Base-by-base conservation (phyloP, 192 early-diverging fungal species). In the Diversispora epigaea region DNA sequence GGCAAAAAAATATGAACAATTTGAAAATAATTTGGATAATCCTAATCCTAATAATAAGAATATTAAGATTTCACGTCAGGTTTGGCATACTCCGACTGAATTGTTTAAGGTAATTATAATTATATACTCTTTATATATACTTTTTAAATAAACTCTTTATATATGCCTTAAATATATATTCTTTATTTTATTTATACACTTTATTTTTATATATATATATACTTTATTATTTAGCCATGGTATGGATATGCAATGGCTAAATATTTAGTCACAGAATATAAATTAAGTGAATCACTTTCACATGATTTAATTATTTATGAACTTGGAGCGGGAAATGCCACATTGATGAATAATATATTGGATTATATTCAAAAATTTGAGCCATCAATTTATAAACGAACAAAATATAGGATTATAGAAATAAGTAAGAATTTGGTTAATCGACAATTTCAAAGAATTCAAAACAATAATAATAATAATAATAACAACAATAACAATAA, bases 51-150 rank as follows among this genome's bases (percentile, higher is more conserved):
- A 32, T 32, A 32, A 32, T 32, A 32, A 32, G 0, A 87, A 63
- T 22, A 63, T 41, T 40, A 63, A 63, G 71, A 84, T 91, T 39
- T 87, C 94, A 6, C 83, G 91, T 69, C 96, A 98, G 82, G 87
- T 99, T 32, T 99, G 97, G 97, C 97, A 99, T 82, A 99, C 97
- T 14, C 94, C 97, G 17, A 95, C 95, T 0, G 97, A 99, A 78
- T 80, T 99, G 25, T 96, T 99, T 77, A 94, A 94, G 84, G 86
- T 88, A 80, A 73, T 11, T 46, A 19, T 88, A 80, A 73, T 11
- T 46, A 19, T 11, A 43, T 55, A 41, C 5, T 32, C 25, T 32
- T 32, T 32, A 32, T 32, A 1, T 32, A 32, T 32, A 32, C n/a
- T n/a, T n/a, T n/a, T n/a, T n/a, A n/a, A n/a, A n/a, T 1, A 32